These are phyloP conservation scores for Exophiala viscosa DNA, from an alignment of 2,329 filamentous ascomycete species.

Conservation along the genomic window DNA sequence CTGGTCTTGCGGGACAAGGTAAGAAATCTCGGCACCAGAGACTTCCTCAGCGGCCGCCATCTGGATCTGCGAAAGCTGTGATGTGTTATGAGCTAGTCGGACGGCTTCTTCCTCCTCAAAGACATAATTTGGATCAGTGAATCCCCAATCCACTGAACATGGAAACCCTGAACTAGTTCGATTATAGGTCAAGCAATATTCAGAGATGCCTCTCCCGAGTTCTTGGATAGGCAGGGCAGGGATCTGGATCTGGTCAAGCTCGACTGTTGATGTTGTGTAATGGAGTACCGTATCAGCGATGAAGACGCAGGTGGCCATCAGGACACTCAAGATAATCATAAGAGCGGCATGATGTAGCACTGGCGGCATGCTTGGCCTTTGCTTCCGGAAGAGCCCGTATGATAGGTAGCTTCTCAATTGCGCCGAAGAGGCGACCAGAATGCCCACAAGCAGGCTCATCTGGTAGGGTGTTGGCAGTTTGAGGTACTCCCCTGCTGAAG, in stretches of 20 bases:
- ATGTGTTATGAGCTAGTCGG: constrained; percentile 13
- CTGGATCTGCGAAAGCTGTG: constrained; percentile 6
- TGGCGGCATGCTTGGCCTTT: constrained; percentile 8
- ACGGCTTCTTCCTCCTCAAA: constrained; percentile 10
- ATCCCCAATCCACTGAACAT: constrained; percentile 7
- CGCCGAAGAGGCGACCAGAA: constrained; percentile 15
- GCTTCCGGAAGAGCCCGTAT: constrained; percentile 6
- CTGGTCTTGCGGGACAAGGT: constrained; percentile 9
- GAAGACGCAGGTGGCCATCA: constrained; percentile 13
- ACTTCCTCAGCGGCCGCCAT: background rate
- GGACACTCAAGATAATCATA: constrained; percentile 10
- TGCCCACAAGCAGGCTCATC: constrained; percentile 18
- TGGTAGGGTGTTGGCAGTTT: constrained; percentile 20
- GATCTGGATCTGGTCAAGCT: constrained; percentile 8
- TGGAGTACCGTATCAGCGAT: constrained; percentile 19
- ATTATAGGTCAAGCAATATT: constrained; percentile 17
- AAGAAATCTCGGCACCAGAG: constrained; percentile 1
- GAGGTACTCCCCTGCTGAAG: constrained; percentile 5
- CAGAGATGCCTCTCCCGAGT: constrained; percentile 15
- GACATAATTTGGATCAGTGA: constrained; percentile 1
- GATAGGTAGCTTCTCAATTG: constrained; percentile 16
- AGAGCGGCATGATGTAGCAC: constrained; percentile 10
- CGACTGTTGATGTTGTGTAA: constrained; percentile 16
- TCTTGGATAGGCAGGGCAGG: constrained; percentile 2
- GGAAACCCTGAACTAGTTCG: constrained; percentile 16